phyloP scores from a whole-genome alignment of 805 yeast species.

The Pichia gijzeniarum region DNA sequence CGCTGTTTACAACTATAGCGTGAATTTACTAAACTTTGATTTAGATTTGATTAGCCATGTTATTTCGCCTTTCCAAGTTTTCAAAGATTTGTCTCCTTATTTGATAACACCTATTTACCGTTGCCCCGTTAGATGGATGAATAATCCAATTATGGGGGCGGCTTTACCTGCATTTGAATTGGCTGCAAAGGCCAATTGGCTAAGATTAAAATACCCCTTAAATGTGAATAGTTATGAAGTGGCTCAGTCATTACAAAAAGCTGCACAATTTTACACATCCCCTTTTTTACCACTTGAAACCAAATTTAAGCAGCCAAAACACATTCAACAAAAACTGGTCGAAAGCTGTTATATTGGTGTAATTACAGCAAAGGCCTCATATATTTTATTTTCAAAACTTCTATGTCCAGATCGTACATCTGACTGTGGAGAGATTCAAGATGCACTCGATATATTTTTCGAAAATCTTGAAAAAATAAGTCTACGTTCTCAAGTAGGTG shows the following conservation, averaged over 20 bases:
- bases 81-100: slow-evolving; percentile 23
- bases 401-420: slow-evolving; percentile 2
- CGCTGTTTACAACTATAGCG: slow-evolving; percentile 36
- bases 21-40: slow-evolving; percentile 30
- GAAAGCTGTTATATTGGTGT: slow-evolving; percentile 13
- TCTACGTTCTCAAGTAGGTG: slow-evolving; percentile 6
- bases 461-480: slow-evolving; percentile 7
- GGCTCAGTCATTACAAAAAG: slow-evolving; percentile 1
- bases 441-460: slow-evolving; percentile 1
- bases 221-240: not conserved
- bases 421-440: slow-evolving; percentile 1
- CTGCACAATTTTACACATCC: slow-evolving; percentile 8
- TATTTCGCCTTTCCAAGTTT: slow-evolving; percentile 37
- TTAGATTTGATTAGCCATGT: slow-evolving; percentile 23
- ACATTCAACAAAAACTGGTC: slow-evolving; percentile 11
- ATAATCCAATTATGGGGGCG: slow-evolving; percentile 35
- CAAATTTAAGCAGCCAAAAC: slow-evolving; percentile 3
- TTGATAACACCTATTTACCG: slow-evolving; percentile 30
- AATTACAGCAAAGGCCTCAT: slow-evolving; percentile 10
- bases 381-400: slow-evolving; percentile 9
- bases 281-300: slow-evolving; percentile 10
- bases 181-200: slow-evolving; percentile 31
- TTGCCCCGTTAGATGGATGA: slow-evolving; percentile 25
- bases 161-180: slow-evolving; percentile 32
- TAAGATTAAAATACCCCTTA: slow-evolving; percentile 21